Base-by-base conservation (phyloP, 2,329 filamentous ascomycete species). In the Peltaster fructicola region DNA sequence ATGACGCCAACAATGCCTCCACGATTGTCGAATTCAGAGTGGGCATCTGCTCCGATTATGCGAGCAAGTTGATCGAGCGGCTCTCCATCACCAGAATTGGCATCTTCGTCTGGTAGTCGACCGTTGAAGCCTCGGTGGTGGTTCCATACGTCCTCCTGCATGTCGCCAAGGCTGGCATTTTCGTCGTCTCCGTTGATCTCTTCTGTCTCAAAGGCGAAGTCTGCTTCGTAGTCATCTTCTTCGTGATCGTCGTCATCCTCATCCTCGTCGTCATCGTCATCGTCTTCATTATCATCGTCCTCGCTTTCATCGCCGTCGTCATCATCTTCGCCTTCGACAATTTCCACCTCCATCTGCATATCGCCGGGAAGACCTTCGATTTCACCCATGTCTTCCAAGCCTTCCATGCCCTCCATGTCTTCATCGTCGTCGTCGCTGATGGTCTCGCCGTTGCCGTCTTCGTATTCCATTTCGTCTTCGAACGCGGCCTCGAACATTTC, bases 401-500 rank as follows among this genome's bases (percentile, higher is more conserved):
- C 77, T 30, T 90, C 80, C 14, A 90, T 84, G 18, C 73, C 78
- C 32, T 72, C 73, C 25, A 82, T 64, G 14, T 78, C 78, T 29
- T 90, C 80, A 34, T 77, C 63, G 32, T 90, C 80, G 30, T 88
- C 79, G 43, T 90, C 85, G 41, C 84, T 92, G 30, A 92, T 72
- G 29, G 85, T 76, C 37, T 88, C 79, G 41, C 82, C 79, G 29
- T 73, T 74, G 65, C 82, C 82, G 37, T 85, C 78, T 21, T 88
- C 81, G 40, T 90, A 92, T 27, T 90, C 80, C 71, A 93, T 88
- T 37, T 91, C 85, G 17, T 92, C 70, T 12, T 65, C 81, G 38
- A 81, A 85, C 31, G 84, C 80, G 31, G 88, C 82, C 10, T 82
- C 78, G 38, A 92, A 91, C 78, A 92, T 88, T 40, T 88, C 81